These are phyloP conservation scores for Aspergillus brunneoviolaceus DNA, from an alignment of 2,329 filamentous ascomycete species.

Conservation along the genomic window DNA sequence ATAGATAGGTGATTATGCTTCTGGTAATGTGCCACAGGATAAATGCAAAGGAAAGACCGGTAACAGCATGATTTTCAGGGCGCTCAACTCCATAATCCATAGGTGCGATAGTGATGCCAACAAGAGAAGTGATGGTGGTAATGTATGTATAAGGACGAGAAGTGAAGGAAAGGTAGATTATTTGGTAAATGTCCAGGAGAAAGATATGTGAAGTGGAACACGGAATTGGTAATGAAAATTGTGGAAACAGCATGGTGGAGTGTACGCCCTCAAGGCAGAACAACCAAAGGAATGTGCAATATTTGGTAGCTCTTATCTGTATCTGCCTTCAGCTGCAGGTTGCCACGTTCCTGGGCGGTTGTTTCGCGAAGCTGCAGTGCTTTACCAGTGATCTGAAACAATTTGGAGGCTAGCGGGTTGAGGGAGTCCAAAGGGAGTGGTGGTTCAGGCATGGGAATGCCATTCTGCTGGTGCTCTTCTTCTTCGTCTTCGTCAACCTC, in stretches of 20 bases:
- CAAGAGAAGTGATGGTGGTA: conserved; percentile 1
- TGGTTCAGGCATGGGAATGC: neutral
- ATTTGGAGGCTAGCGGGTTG: conserved; percentile 14
- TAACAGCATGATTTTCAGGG: conserved; percentile 4
- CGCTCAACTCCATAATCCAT: conserved; percentile 4
- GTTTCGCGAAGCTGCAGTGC: conserved; percentile 15
- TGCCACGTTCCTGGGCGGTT: conserved; percentile 1
- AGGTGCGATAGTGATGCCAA: conserved; percentile 2
- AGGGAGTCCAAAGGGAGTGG: conserved; percentile 8
- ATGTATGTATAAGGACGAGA: conserved; percentile 4
- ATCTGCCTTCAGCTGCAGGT: neutral
- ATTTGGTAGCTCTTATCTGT: neutral
- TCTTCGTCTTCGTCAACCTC: conserved; percentile 15
- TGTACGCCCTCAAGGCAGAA: neutral
- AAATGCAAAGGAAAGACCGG: neutral
- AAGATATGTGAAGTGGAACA: neutral
- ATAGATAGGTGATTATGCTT: neutral
- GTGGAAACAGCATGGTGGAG: neutral
- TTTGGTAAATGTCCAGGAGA: neutral
- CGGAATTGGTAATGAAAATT: neutral
- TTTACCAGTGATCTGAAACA: conserved; percentile 13
- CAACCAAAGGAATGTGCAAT: conserved; percentile 5
- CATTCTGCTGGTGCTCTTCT: neutral
- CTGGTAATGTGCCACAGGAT: neutral
- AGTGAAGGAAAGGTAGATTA: conserved; percentile 6